Evolutionary conservation across 805 yeast genomes (phyloP), one percentile per base, ranked within the genome.

Genomic region (Tetrapisispora namnaoensis): DNA sequence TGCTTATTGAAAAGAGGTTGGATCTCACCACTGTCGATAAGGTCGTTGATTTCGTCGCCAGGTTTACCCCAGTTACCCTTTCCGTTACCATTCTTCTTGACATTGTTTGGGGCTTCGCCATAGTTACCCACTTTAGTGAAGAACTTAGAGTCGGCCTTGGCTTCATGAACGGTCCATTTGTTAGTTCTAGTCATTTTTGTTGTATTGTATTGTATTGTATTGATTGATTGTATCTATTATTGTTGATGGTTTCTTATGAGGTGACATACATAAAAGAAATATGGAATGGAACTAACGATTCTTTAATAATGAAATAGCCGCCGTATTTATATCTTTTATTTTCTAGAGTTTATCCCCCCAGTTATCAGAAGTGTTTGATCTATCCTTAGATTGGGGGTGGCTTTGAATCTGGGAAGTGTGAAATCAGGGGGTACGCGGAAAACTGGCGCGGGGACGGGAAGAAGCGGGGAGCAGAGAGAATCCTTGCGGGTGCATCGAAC

Each of bases 61-160:
- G 80, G 75, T 51, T 73, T 70, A 41, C 97, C 97, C 95, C 96
- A 87, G 61, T 88, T 88, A 55, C 82, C 83, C 58, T 79, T 81
- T 43, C 97, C 97, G 34, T 83, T 83, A 45, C 97, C 97, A 50
- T 76, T 75, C 64, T 86, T 87, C 77, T 87, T 87, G 49, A 84
- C 78, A 59, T 79, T 78, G 61, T 79, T 80, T 48, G 96, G 95
- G 53, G 82, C 79, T 47, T 79, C 75, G 57, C 83, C 81, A 52
- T 66, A 66, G 60, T 76, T 75, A 18, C 95, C 95, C 58, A 78
- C 77, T 63, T 83, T 90, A 49, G 90, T 83, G 66, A 88, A 89
- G 78, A 78, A 87, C 62, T 78, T 81, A 47, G 88, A 78, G 50
- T 76, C 76, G 39, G 77, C 70, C 53, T 73, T 74, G 37, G 73